Conservation (phyloP, 768 basidiomycete species). For the Sistotremastrum niveocremeum region DNA sequence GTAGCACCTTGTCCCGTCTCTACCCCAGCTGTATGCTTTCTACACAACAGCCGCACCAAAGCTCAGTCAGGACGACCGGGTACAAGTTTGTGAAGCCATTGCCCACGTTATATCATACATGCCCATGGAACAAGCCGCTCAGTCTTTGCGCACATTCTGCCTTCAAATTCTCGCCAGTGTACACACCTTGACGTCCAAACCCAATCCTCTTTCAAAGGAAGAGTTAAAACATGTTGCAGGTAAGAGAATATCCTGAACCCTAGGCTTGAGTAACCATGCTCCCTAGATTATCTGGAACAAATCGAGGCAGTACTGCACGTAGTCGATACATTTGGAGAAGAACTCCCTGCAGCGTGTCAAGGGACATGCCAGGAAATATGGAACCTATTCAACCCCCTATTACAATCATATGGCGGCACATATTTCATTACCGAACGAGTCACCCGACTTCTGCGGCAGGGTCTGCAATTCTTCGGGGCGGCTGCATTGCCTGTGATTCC, state of each 20-base stretch:
- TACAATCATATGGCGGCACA: constrained; percentile 63
- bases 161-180: constrained; percentile 71
- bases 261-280: neutral
- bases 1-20: constrained; percentile 81
- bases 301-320: constrained; percentile 85
- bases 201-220: constrained; percentile 45
- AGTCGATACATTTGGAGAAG: constrained; percentile 69
- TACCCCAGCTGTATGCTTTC: constrained; percentile 87
- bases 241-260: constrained; percentile 25
- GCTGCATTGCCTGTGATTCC: constrained; percentile 55
- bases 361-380: constrained; percentile 72
- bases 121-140: constrained; percentile 79
- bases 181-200: constrained; percentile 45
- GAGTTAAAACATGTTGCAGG: constrained; percentile 56
- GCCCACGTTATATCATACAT: constrained; percentile 91
- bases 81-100: constrained; percentile 92
- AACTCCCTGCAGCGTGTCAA: constrained; percentile 67
- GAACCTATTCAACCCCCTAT: constrained; percentile 67
- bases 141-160: constrained; percentile 76
- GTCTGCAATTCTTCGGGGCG: constrained; percentile 66
- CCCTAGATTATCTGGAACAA: constrained; percentile 74
- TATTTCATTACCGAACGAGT: constrained; percentile 70
- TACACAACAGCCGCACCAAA: constrained; percentile 65
- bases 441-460: constrained; percentile 75
- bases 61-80: constrained; percentile 73